These are phyloP conservation scores for Fagus crenata DNA, from an alignment of 306 rosid species.

Conservation along the genomic window DNA sequence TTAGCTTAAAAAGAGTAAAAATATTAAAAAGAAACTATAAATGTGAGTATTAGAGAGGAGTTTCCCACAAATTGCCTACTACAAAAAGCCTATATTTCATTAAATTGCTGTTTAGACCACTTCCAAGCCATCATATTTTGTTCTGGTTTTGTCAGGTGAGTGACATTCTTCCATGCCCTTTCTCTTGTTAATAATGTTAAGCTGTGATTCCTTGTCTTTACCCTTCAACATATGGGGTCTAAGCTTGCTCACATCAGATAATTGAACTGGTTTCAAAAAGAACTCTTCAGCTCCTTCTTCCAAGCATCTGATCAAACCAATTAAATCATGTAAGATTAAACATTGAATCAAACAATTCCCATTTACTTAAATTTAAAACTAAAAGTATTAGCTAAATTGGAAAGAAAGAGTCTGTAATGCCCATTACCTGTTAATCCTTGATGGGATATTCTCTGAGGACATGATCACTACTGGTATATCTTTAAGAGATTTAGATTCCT, in stretches of 20 bases:
- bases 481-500: conserved; percentile 78
- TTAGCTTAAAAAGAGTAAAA: background rate
- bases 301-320: conserved; percentile 59
- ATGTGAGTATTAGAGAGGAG: background rate
- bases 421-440: conserved; percentile 73
- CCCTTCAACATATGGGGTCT: conserved; percentile 69
- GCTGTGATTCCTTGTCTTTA: conserved; percentile 39
- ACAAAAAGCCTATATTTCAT: background rate
- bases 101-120: conserved; percentile 1
- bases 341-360: conserved; percentile 6
- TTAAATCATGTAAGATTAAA: conserved; percentile 21
- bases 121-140: conserved; percentile 32
- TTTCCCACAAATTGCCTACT: background rate
- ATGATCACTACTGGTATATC: conserved; percentile 90
- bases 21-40: background rate
- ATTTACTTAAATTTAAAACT: conserved; percentile 2
- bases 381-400: background rate
- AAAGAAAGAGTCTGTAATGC: conserved; percentile 7
- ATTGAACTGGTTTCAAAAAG: conserved; percentile 73
- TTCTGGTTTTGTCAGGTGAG: conserved; percentile 42
- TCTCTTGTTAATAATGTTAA: conserved; percentile 28
- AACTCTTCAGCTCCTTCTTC: conserved; percentile 92
- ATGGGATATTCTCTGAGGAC: conserved; percentile 89
- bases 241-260: conserved; percentile 72
- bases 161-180: conserved; percentile 38